Conservation (phyloP, 2,329 filamentous ascomycete species). For the Penicillium sp. region DNA sequence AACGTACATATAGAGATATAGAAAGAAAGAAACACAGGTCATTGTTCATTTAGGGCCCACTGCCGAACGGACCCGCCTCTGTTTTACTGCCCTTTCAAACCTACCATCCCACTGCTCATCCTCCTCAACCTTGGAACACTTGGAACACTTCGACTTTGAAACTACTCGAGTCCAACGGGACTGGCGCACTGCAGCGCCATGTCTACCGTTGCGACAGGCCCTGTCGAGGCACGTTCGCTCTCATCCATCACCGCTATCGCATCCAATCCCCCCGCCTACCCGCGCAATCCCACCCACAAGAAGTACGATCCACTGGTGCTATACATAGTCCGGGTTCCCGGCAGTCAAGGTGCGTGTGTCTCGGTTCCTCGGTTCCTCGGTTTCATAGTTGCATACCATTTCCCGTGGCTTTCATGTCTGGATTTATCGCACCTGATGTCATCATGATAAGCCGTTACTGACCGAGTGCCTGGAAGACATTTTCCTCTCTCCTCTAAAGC, state of each 20-base stretch:
- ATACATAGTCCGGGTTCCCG: constrained; percentile 90
- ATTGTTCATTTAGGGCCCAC: constrained; percentile 11
- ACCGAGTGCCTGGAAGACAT: constrained; percentile 58
- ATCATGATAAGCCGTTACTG: constrained; percentile 15
- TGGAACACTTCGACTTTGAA: neutral
- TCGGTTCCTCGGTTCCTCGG: neutral
- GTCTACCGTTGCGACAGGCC: constrained; percentile 24
- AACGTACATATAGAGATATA: neutral
- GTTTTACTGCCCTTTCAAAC: constrained; percentile 14
- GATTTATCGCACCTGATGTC: constrained; percentile 6
- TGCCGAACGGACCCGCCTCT: constrained; percentile 16
- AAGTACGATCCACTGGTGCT: constrained; percentile 69
- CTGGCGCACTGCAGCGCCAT: constrained; percentile 28
- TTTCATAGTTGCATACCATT: neutral
- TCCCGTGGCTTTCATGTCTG: neutral
- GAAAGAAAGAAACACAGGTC: neutral
- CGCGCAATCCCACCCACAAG: constrained; percentile 67
- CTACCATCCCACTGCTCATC: neutral
- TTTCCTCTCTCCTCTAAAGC: constrained; percentile 86
- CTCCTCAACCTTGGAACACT: neutral
- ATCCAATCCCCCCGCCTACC: constrained; percentile 80
- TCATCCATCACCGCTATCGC: constrained; percentile 75
- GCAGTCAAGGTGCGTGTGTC: constrained; percentile 66
- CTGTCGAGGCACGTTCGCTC: constrained; percentile 76
- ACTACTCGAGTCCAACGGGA: neutral